Conservation (phyloP, 1,284 basidiomycete species). For the Ustilago curta region DNA sequence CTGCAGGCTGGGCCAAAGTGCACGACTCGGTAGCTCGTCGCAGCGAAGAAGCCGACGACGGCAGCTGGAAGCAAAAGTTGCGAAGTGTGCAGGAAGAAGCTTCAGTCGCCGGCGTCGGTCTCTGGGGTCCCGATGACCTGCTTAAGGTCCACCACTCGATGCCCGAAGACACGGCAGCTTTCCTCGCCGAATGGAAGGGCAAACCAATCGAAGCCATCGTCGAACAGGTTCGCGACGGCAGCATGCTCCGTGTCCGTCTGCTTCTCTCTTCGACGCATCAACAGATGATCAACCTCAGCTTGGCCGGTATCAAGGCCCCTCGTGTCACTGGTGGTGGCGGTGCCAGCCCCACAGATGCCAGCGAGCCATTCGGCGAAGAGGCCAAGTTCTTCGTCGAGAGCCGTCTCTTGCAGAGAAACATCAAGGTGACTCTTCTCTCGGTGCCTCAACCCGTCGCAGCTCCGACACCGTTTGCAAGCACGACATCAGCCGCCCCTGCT, state of each 20-base stretch:
- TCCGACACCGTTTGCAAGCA: constrained; percentile 76
- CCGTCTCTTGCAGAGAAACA: constrained; percentile 86
- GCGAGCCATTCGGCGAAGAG: constrained; percentile 72
- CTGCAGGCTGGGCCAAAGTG: constrained; percentile 89
- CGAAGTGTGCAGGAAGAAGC: constrained; percentile 84
- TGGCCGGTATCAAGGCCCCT: constrained; percentile 64
- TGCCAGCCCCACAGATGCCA: constrained; percentile 50
- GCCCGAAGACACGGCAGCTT: constrained; percentile 87
- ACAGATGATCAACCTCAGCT: constrained; percentile 78
- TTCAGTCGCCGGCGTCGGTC: constrained; percentile 79
- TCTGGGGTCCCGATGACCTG: constrained; percentile 84
- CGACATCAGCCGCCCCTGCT: constrained; percentile 74
- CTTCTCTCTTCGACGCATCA: constrained; percentile 88
- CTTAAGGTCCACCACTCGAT: constrained; percentile 76
- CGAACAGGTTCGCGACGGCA: constrained; percentile 93
- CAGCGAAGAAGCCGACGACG: constrained; percentile 71
- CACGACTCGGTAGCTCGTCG: constrained; percentile 79
- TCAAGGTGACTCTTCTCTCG: constrained; percentile 88
- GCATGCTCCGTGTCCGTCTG: constrained; percentile 87
- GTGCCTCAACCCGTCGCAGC: constrained; percentile 76
- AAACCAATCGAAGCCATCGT: constrained; percentile 88
- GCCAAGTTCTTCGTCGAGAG: constrained; percentile 95
- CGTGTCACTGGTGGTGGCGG: constrained; percentile 59
- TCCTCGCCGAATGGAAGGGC: constrained; percentile 90
- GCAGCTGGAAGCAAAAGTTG: constrained; percentile 77